These are phyloP conservation scores for Hyphopichia burtonii DNA, from an alignment of 1,139 yeast species.

Conservation along the genomic window DNA sequence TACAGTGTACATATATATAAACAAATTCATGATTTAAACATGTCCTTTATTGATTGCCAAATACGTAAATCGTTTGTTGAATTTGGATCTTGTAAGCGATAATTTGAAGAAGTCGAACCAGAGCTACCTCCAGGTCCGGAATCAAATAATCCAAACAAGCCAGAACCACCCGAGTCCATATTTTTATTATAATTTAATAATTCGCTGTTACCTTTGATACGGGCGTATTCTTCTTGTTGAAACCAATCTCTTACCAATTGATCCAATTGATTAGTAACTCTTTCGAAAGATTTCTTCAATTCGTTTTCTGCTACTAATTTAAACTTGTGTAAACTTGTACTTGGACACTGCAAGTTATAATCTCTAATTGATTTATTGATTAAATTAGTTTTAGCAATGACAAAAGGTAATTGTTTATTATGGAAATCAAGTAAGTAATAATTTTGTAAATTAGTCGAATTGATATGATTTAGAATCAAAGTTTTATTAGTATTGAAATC, in stretches of 20 bases:
- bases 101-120: background rate
- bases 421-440: constrained; percentile 35
- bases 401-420: constrained; percentile 28
- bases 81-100: constrained; percentile 10
- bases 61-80: constrained; percentile 22
- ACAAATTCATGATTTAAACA: constrained; percentile 18
- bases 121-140: constrained; percentile 8
- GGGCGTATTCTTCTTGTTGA: constrained; percentile 14
- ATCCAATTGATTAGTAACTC: constrained; percentile 13
- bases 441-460: background rate
- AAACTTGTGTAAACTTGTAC: constrained; percentile 62
- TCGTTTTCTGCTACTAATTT: constrained; percentile 59
- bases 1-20: background rate
- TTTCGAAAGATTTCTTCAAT: constrained; percentile 23
- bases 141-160: constrained; percentile 11
- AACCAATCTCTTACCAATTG: constrained; percentile 16
- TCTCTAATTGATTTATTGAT: constrained; percentile 64
- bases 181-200: background rate
- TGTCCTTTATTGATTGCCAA: constrained; percentile 36
- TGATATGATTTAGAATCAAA: constrained; percentile 2
- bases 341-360: constrained; percentile 80
- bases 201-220: constrained; percentile 2
- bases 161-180: constrained; percentile 6
- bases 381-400: constrained; percentile 41
- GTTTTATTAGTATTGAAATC: constrained; percentile 9